phyloP scores from a whole-genome alignment of 1,284 basidiomycete genomes.

The Sanghuangporus baumii region DNA sequence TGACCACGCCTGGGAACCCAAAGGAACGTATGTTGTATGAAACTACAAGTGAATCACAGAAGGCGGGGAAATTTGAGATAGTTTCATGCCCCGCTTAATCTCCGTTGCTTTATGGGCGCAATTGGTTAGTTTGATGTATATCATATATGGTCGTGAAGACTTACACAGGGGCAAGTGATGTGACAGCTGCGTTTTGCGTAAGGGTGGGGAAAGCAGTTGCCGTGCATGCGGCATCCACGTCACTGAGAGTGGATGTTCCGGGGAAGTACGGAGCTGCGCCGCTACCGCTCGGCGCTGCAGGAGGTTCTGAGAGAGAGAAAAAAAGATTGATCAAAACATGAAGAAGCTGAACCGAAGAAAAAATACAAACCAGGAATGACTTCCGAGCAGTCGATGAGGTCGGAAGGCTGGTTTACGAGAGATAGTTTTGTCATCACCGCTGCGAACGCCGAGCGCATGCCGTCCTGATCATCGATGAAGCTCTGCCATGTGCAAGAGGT shows the following conservation, averaged over 20 bases:
- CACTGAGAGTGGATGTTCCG: slow-evolving; percentile 5
- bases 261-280: slow-evolving; percentile 7
- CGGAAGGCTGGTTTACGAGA: slow-evolving; percentile 10
- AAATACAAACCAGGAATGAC: slow-evolving; percentile 16
- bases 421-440: slow-evolving; percentile 22
- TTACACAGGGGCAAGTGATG: slow-evolving; percentile 16
- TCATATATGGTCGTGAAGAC: not conserved
- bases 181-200: slow-evolving; percentile 7
- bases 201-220: slow-evolving; percentile 19
- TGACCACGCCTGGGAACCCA: not conserved
- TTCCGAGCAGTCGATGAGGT: slow-evolving; percentile 21
- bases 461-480: slow-evolving; percentile 30
- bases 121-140: not conserved
- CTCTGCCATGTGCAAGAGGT: slow-evolving; percentile 37
- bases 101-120: not conserved
- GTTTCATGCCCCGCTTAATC: not conserved
- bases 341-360: not conserved
- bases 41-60: not conserved
- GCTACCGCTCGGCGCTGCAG: not conserved
- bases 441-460: slow-evolving; percentile 30
- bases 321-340: not conserved
- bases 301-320: slow-evolving; percentile 1
- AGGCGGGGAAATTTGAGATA: not conserved
- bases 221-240: slow-evolving; percentile 11
- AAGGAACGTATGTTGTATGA: not conserved